Percentiles rank a stretch among this genome's conserved stretches.
Evolutionary conservation across 495 filamentous ascomycete species (phyloP).

Genomic region (Aspergillus carlsbadensis): DNA sequence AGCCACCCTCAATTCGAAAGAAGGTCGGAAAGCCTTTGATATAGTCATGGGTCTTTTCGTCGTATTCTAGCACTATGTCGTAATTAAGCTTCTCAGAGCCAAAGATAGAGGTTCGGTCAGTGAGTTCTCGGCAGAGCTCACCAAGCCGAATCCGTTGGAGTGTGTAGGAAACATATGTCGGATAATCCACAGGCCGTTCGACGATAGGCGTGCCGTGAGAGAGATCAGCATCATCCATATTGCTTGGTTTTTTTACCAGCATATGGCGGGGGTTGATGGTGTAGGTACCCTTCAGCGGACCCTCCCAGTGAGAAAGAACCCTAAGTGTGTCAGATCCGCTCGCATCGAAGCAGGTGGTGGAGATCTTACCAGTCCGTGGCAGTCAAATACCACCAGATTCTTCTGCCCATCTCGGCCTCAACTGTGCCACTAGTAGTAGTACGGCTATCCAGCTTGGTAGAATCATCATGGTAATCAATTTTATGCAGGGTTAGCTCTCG

Average conservation of each 20-base stretch:
- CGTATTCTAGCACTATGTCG: not conserved
- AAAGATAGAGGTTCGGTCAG: conserved; percentile 23
- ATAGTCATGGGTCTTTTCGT: not conserved
- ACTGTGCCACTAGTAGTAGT: not conserved
- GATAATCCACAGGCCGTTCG: conserved; percentile 16
- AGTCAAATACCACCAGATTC: not conserved
- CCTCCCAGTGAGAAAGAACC: not conserved
- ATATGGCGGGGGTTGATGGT: not conserved
- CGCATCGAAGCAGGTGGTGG: not conserved
- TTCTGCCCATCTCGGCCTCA: not conserved
- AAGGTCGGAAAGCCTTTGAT: not conserved
- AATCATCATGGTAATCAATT: not conserved
- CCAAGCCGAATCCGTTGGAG: conserved; percentile 45
- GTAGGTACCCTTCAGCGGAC: not conserved
- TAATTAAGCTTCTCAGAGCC: not conserved
- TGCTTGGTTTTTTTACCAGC: not conserved
- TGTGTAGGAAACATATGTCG: conserved; percentile 46
- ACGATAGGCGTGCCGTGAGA: not conserved
- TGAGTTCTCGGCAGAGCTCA: conserved; percentile 43
- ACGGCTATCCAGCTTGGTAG: not conserved
- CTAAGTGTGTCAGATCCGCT: not conserved
- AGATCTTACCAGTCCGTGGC: not conserved
- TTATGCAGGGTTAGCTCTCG: not conserved
- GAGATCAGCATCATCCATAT: not conserved
- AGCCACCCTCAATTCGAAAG: not conserved